Conservation (phyloP, 2,329 filamentous ascomycete genomes). For the Colletotrichum salicis region DNA sequence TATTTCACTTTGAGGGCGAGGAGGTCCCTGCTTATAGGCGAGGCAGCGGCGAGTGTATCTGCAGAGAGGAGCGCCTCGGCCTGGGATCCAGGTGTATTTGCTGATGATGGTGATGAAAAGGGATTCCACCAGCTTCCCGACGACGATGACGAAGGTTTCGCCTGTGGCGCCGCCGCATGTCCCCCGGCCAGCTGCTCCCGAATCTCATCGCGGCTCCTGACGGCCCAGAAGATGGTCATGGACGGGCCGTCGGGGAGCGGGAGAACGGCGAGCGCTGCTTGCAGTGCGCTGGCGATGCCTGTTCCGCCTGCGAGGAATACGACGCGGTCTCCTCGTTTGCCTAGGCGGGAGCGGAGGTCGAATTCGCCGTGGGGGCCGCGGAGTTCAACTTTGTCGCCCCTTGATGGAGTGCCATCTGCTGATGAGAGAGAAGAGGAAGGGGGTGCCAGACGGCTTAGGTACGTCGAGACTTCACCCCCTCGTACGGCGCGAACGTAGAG, state of each 20-base stretch:
- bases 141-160: constrained; percentile 11
- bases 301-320: constrained; percentile 93
- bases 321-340: constrained; percentile 57
- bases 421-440: background rate
- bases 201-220: constrained; percentile 69
- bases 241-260: constrained; percentile 70
- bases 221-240: constrained; percentile 81
- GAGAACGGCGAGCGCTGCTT: constrained; percentile 75
- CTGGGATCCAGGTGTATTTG: background rate
- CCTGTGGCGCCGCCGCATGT: background rate
- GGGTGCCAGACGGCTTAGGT: constrained; percentile 71
- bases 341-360: constrained; percentile 52
- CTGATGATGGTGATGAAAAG: background rate
- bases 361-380: constrained; percentile 83
- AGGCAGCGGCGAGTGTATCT: constrained; percentile 43
- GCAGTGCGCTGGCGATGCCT: constrained; percentile 89
- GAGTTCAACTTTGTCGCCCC: constrained; percentile 74
- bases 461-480: constrained; percentile 86
- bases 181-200: constrained; percentile 37
- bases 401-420: constrained; percentile 40
- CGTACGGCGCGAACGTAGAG: constrained; percentile 83
- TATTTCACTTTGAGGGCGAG: constrained; percentile 68
- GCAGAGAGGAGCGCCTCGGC: constrained; percentile 37
- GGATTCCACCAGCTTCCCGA: constrained; percentile 37
- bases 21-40: constrained; percentile 70